Evolutionary conservation across 2,329 filamentous ascomycete genomes (phyloP), one percentile per base, ranked within the genome.

Genomic region (Truncatella angustata): DNA sequence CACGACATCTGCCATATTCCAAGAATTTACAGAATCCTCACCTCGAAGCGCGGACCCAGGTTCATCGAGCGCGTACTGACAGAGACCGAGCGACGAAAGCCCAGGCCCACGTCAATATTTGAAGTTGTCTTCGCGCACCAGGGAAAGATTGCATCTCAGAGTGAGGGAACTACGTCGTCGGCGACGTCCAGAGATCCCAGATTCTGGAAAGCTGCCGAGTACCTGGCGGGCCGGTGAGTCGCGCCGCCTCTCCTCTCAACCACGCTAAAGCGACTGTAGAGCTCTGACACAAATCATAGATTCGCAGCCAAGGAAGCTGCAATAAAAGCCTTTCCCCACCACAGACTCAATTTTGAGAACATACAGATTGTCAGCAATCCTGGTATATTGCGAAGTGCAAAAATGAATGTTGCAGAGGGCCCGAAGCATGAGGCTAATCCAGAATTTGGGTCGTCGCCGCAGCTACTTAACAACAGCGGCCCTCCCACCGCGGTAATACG

Each of bases 231-330:
- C 42, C 69, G 76, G 74, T 78, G 51, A 45, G 70, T 59, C 28
- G 45, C 50, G 34, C 20, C 21, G 12, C 20, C 21, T 35, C 50
- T 16, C 32, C 28, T 26, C 12, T 2, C 18, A 23, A 7, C 30
- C 14, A 10, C 36, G 7, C 6, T 12, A 20, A 36, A n/a, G 40
- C 23, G 35, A 18, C 14, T 20, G n/a, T 18, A 40, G 11, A 3
- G 2, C 18, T 16, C 14, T 40, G 37, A 20, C 16, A 28, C 43
- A 16, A 24, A 21, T 7, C 18, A 10, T 45, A 81, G 84, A 49
- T 88, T 86, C 64, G 87, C 88, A 1, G 87, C 86, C 6, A 91
- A 91, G 64, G 89, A 91, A 68, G 88, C 88, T 1, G 80, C 79
- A 49, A 84, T 88, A 58, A 91, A 92, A 70, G 87, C 88, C 2